These are phyloP conservation scores for Rhodosporidiobolus sp. DNA, from an alignment of 768 basidiomycete genomes.

Conservation along the genomic window DNA sequence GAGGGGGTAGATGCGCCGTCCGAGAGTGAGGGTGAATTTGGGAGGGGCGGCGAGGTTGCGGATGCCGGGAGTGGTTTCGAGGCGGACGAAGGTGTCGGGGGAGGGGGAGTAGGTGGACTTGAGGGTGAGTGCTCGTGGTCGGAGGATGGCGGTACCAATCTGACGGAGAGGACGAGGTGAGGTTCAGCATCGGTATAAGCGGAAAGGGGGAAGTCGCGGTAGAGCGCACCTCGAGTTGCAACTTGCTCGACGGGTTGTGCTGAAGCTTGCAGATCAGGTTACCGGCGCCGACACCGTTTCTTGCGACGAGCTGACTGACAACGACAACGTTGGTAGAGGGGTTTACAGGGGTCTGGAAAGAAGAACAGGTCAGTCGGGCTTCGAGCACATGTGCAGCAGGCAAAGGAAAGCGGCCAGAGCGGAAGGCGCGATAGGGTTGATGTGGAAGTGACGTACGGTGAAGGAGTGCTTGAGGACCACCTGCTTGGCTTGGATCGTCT, in stretches of 20 bases:
- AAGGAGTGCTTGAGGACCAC: slow-evolving; percentile 50
- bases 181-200: neutral
- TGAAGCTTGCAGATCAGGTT: slow-evolving; percentile 64
- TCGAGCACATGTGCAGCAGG: too few relatives aligned
- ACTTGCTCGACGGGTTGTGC: slow-evolving; percentile 29
- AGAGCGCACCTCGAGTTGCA: slow-evolving; percentile 29
- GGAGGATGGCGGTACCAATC: slow-evolving; percentile 48
- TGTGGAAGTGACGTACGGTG: slow-evolving; percentile 43
- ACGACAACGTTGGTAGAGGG: slow-evolving; percentile 46
- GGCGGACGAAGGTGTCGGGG: slow-evolving; percentile 41
- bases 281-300: slow-evolving; percentile 49
- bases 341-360: slow-evolving; percentile 46
- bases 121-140: slow-evolving; percentile 53
- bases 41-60: slow-evolving; percentile 47
- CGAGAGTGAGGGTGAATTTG: slow-evolving; percentile 46
- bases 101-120: slow-evolving; percentile 57
- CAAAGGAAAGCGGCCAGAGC: neutral
- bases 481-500: slow-evolving; percentile 35
- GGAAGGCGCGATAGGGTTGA: neutral
- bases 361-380: slow-evolving; percentile 47
- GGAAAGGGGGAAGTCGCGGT: slow-evolving; percentile 22
- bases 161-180: neutral
- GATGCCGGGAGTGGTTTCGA: slow-evolving; percentile 44
- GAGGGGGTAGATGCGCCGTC: slow-evolving; percentile 46
- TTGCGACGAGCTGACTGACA: slow-evolving; percentile 47